Base-by-base conservation (phyloP, 495 filamentous ascomycete genomes). In the Neurospora sp. region DNA sequence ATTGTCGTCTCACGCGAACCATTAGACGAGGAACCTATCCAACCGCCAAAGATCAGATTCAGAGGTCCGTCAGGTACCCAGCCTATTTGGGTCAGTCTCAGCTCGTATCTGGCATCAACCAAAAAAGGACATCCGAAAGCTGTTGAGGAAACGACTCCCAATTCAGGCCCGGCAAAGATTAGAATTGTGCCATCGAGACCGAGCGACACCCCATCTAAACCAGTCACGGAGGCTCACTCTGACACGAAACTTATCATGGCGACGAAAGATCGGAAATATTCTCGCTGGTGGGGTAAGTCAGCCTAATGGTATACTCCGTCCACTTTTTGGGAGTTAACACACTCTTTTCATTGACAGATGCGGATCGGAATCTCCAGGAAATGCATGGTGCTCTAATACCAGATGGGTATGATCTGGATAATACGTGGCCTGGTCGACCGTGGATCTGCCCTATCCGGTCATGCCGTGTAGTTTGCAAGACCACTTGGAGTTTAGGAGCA, bases 401-500 rank as follows among this genome's bases (percentile, higher is more conserved):
- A 16, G 70, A 73, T 39, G 80, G 80, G 6, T 81, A 81, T 70
- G 37, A 69, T 23, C 27, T 78, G 38, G 72, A 77, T 39, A 39
- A 20, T 6, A 76, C 71, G 4, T 41, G 70, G 16, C 60, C 69
- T 11, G 71, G 60, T 4, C 73, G 74, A 12, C 74, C 73, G 9
- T 81, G 78, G 78, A 60, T 76, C 11, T 81, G 79, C 39, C 78
- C 79, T 2, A 62, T 80, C 4, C 77, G 77, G 5, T 76, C 71
- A 2, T 81, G 79, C 42, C 54, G 75, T n/a, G 60, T 41, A 44
- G 31, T 72, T 2, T 76, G 71, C 72, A 20, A 35, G 42, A 75
- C 71, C 69, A 27, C 16, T 10, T 49, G 31, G 10, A 75, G 75
- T 39, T 42, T 81, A 1, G 78, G 76, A 4, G 75, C 66, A 23